Conservation (phyloP, 768 basidiomycete genomes). For the Hypsizygus marmoreus region DNA sequence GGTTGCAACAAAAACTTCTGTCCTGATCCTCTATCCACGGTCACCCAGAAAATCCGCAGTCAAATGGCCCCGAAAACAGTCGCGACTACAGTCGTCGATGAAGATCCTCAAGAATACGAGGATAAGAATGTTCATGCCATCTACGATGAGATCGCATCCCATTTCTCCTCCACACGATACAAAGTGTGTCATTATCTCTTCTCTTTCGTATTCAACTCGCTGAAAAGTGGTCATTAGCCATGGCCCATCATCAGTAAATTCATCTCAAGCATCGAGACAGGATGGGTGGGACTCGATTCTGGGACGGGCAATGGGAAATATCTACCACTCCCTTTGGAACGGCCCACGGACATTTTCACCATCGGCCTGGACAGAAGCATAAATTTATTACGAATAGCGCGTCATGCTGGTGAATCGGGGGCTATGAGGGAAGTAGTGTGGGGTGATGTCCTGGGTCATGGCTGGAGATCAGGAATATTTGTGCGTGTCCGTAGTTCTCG, state of each 20-base stretch:
- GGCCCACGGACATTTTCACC: slow-evolving; percentile 63
- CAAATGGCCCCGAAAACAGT: slow-evolving; percentile 31
- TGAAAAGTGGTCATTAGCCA: slow-evolving; percentile 56
- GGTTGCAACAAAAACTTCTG: too few relatives aligned
- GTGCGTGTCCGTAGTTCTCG: slow-evolving; percentile 39
- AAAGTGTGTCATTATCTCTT: slow-evolving; percentile 52
- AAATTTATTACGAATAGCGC: slow-evolving; percentile 78
- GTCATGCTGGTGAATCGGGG: slow-evolving; percentile 51
- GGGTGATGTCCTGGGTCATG: slow-evolving; percentile 73
- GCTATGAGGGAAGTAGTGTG: slow-evolving; percentile 69
- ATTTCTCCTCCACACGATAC: slow-evolving; percentile 90
- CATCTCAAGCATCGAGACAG: slow-evolving; percentile 66
- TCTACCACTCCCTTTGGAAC: slow-evolving; percentile 70
- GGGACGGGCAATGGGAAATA: slow-evolving; percentile 99
- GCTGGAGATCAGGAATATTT: slow-evolving; percentile 81
- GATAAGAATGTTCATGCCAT: slow-evolving; percentile 75
- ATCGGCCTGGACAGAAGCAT: slow-evolving; percentile 84
- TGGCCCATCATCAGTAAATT: slow-evolving; percentile 88
- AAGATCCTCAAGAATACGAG: slow-evolving; percentile 65
- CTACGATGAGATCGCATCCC: slow-evolving; percentile 83
- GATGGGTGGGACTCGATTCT: slow-evolving; percentile 89
- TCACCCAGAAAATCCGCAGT: slow-evolving; percentile 1
- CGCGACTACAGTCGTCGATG: slow-evolving; percentile 40
- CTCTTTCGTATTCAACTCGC: slow-evolving; percentile 6
- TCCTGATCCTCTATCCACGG: too few relatives aligned